Base-by-base conservation (phyloP, 768 basidiomycete species). In the Phanerodontia chrysosporium region DNA sequence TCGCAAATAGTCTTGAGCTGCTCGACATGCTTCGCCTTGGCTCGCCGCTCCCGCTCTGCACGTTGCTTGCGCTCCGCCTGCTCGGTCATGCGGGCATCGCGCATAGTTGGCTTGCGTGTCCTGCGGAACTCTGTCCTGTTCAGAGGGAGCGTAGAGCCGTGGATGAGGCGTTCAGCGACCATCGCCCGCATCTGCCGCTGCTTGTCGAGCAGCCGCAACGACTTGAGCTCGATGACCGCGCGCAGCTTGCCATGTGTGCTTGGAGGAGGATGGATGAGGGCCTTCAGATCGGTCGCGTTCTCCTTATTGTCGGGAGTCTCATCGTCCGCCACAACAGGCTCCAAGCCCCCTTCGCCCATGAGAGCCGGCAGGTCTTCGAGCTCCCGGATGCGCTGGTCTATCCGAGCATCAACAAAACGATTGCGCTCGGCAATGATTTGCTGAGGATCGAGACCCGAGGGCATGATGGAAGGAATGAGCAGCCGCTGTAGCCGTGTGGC, bases 21-120 rank as follows among this genome's bases (percentile, higher is more conserved):
- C 63, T 96, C 95, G 68, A 96, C 83, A 68, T 99, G 97, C 70
- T 96, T 95, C 76, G 92, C 89, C 72, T 98, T 98, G 45, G 95
- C 95, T 35, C 93, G 86, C 24, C 88, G 86, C 74, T 98, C 96
- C 22, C 97, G 87, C 60, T 98, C 96, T 13, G 83, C 79, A 28
- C 95, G 87, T 70, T 98, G 97, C 70, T 90, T 88, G 59, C 93
- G 83, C 74, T 99, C 97, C 6, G 89, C 82, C 59, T 86, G 83
- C 72, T 98, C 96, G 1, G 92, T 95, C 73, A 82, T 82, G 46
- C 92, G 87, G 25, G 93, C 92, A 68, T 98, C 95, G 21, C 93
- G 86, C 53, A 96, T 78, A 5, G 86, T 87, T 3, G 89, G 90
- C 68, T 95, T 96, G 62, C 93, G 85, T 46, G 82, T 81, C 27